These are phyloP conservation scores for Salix exigua DNA, from an alignment of 345 rosid genomes.

Conservation along the genomic window DNA sequence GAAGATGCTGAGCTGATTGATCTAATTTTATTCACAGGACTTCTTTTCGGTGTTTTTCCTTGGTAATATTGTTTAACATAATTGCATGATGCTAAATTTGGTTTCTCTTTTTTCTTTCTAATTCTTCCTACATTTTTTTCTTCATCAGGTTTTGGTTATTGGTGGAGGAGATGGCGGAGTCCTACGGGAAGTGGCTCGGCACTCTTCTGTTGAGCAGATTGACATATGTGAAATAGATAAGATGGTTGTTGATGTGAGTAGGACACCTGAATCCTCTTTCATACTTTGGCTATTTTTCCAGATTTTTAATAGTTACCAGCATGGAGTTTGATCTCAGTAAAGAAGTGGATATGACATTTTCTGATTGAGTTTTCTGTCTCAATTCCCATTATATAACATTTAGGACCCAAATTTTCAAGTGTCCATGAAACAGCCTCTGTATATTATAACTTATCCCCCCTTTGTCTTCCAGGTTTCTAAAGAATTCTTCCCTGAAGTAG, in stretches of 20 bases:
- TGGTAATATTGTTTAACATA: background rate
- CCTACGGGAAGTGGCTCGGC: slow-evolving; percentile 81
- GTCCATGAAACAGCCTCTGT: background rate
- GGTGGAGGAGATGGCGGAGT: slow-evolving; percentile 99
- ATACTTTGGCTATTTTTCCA: background rate
- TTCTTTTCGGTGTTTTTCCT: background rate
- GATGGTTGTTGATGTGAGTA: slow-evolving; percentile 95
- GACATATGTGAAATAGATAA: slow-evolving; percentile 95
- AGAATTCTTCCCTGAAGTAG: slow-evolving; percentile 72
- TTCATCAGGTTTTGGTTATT: slow-evolving; percentile 72
- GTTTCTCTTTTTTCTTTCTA: background rate
- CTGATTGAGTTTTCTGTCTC: background rate
- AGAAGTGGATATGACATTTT: background rate
- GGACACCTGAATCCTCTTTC: background rate
- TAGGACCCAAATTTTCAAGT: background rate
- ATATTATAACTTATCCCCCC: background rate
- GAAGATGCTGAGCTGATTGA: background rate
- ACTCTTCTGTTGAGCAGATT: slow-evolving; percentile 75
- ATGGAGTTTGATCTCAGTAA: background rate
- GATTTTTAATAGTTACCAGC: background rate
- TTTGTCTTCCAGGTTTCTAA: slow-evolving; percentile 62
- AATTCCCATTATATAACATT: background rate
- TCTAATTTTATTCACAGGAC: background rate
- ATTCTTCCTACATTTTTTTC: background rate
- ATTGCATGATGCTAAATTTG: background rate